Conservation (phyloP, 2,329 filamentous ascomycete species). For the Cryphonectria nitschkei region DNA sequence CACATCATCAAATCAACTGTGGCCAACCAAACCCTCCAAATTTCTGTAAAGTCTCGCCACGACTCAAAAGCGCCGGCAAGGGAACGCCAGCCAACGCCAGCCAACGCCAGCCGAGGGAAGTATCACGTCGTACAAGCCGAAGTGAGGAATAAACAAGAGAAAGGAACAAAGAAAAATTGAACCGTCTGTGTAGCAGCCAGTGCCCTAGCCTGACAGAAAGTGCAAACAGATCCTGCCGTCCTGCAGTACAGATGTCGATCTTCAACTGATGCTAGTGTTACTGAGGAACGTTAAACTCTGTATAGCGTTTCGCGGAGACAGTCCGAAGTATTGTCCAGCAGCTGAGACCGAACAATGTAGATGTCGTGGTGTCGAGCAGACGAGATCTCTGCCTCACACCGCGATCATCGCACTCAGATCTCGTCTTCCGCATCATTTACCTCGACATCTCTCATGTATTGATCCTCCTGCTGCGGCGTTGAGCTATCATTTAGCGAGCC, state of each 20-base stretch:
- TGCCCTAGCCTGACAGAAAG: neutral
- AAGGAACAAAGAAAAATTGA: neutral
- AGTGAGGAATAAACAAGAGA: neutral
- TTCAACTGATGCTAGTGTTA: neutral
- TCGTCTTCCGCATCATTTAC: neutral
- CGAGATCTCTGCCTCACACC: too few relatives aligned
- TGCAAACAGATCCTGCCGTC: neutral
- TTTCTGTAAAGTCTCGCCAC: neutral
- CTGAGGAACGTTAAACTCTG: neutral
- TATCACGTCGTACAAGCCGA: neutral
- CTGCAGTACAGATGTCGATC: neutral
- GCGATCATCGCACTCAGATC: neutral
- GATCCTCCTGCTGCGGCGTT: slow-evolving; percentile 12
- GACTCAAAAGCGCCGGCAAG: neutral
- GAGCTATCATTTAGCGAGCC: slow-evolving; percentile 11
- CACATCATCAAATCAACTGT: neutral
- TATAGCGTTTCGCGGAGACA: neutral
- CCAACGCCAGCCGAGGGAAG: neutral
- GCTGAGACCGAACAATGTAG: neutral
- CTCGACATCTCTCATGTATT: neutral
- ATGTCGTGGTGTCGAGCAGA: neutral
- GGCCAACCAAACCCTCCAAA: neutral
- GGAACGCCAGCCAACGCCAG: neutral
- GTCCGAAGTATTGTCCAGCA: neutral
- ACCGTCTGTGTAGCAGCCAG: neutral